Evolutionary conservation across 2,329 filamentous ascomycete species (phyloP).

Genomic region (Akanthomyces lecanii): DNA sequence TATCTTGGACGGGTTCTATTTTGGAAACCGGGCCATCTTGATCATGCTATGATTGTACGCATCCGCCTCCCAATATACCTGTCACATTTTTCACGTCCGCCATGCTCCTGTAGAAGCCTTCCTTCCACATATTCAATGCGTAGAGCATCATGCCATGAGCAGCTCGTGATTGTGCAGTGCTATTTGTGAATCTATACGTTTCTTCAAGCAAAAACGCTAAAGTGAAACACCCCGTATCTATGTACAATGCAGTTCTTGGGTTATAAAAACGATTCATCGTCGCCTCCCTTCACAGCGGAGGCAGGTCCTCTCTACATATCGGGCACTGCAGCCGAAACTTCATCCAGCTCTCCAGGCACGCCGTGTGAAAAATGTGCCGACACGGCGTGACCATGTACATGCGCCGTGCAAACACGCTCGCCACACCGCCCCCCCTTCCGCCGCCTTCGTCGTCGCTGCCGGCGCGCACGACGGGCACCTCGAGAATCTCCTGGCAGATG

Average conservation of each 20-base stretch:
- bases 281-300: conserved; percentile 60
- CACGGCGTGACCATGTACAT: conserved; percentile 98
- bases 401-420: conserved; percentile 71
- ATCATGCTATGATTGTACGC: not conserved
- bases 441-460: conserved; percentile 50
- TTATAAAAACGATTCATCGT: no score
- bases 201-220: not conserved
- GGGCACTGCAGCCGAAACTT: conserved; percentile 88
- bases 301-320: conserved; percentile 86
- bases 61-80: no score
- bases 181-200: not conserved
- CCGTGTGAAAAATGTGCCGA: conserved; percentile 89
- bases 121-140: no score
- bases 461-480: conserved; percentile 71
- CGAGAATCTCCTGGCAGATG: conserved; percentile 88
- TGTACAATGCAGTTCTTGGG: no score
- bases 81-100: no score
- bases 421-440: conserved; percentile 49
- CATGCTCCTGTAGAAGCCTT: no score
- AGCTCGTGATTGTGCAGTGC: not conserved
- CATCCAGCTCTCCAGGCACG: conserved; percentile 95
- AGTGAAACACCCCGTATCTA: not conserved
- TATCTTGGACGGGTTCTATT: no score
- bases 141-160: not conserved
- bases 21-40: not conserved